phyloP scores from a whole-genome alignment of 108 stramenopile species.

The Cafeteria roenbergensis region DNA sequence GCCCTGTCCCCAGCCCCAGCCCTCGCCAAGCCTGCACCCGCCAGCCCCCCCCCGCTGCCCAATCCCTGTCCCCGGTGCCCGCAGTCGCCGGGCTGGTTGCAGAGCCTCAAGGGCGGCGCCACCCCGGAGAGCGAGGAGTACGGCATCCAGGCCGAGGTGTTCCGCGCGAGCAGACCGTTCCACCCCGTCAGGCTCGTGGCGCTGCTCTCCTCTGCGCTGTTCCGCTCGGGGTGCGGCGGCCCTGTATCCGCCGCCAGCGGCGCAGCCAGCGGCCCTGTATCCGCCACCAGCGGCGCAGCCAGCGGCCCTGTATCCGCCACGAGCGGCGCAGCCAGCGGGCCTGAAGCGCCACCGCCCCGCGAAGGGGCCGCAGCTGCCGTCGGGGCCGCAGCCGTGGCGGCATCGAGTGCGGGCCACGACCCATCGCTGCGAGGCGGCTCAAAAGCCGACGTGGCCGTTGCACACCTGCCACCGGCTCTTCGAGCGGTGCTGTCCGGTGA shows the following conservation, averaged over 20 bases:
- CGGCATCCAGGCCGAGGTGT: slow-evolving; percentile 58
- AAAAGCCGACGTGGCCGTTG: too few relatives aligned
- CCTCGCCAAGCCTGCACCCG: too few relatives aligned
- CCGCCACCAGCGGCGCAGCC: neutral
- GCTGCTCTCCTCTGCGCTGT: neutral
- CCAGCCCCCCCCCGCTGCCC: too few relatives aligned
- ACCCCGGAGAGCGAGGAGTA: slow-evolving; percentile 60
- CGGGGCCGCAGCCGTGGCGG: slow-evolving; percentile 3
- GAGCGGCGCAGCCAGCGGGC: too few relatives aligned
- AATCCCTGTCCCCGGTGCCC: too few relatives aligned
- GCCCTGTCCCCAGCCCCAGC: too few relatives aligned
- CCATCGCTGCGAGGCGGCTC: too few relatives aligned
- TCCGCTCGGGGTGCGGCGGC: neutral
- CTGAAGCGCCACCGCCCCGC: too few relatives aligned
- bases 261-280: neutral
- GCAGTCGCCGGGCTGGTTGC: slow-evolving; percentile 57
- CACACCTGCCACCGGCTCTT: too few relatives aligned
- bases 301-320: too few relatives aligned
- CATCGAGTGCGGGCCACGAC: slow-evolving; percentile 1
- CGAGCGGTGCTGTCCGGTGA: too few relatives aligned
- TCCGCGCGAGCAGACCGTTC: slow-evolving; percentile 50
- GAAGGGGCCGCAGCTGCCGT: too few relatives aligned
- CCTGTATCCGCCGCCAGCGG: neutral
- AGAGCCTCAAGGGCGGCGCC: slow-evolving; percentile 41
- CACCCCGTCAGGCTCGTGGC: neutral